A percentile compares a stretch with the other conserved stretches of the same genome.
phyloP scores from a whole-genome alignment of 768 basidiomycete species.

The Termitomyces heimii region DNA sequence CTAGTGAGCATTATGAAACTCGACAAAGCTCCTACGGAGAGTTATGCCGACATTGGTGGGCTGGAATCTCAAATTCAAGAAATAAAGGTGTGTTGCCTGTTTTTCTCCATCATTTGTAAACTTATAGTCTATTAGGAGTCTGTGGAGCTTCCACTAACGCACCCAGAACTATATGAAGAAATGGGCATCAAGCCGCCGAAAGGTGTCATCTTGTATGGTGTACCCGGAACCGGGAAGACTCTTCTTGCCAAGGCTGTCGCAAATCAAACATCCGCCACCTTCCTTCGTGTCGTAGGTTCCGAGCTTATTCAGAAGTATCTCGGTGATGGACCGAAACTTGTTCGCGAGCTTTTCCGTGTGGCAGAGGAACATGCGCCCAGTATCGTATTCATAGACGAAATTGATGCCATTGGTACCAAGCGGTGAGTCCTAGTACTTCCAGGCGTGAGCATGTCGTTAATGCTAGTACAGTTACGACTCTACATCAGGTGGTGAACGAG shows the following conservation, averaged over 20 bases:
- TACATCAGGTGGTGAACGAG: constrained; percentile 96
- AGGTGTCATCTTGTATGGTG: constrained; percentile 98
- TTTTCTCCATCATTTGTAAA: not conserved
- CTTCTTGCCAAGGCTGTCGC: constrained; percentile 96
- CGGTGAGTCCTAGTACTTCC: constrained; percentile 46
- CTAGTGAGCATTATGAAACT: constrained; percentile 98
- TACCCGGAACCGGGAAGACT: constrained; percentile 98
- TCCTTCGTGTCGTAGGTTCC: constrained; percentile 94
- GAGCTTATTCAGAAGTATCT: constrained; percentile 99
- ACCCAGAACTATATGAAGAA: constrained; percentile 98
- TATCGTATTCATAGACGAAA: constrained; percentile 99
- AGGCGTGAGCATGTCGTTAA: not conserved
- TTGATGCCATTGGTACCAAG: constrained; percentile 97
- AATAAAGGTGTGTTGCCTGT: constrained; percentile 67
- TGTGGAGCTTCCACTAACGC: constrained; percentile 94
- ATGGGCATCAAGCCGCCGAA: constrained; percentile 99
- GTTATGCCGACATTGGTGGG: constrained; percentile 97
- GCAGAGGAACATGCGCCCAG: constrained; percentile 98
- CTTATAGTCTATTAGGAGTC: constrained; percentile 64
- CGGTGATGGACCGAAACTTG: constrained; percentile 97
- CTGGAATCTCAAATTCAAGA: constrained; percentile 97
- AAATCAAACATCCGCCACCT: constrained; percentile 97
- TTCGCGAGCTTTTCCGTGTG: constrained; percentile 93
- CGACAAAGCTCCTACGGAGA: constrained; percentile 98
- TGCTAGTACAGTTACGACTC: constrained; percentile 77